Conservation (phyloP, 345 rosid genomes). For the Eucalyptus pauciflora region DNA sequence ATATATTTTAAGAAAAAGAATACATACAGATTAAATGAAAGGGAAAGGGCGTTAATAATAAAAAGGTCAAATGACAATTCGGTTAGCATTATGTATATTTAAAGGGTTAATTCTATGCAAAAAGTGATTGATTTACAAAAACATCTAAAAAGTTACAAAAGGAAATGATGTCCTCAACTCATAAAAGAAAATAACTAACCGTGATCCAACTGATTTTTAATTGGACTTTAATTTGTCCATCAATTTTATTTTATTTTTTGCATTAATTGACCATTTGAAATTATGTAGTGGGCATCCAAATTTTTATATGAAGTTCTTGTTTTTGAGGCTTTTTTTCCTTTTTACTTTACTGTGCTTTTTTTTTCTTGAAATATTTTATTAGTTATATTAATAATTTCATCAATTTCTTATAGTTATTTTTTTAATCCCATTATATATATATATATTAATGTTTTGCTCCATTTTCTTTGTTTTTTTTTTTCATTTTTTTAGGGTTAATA, state of each 20-base stretch:
- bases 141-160: neutral
- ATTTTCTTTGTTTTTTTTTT: neutral
- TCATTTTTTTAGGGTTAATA: neutral
- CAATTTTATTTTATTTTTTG: neutral
- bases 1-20: neutral
- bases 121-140: neutral
- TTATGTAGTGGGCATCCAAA: neutral
- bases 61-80: neutral
- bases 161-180: neutral
- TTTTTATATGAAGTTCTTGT: neutral
- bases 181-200: neutral
- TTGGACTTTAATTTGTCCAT: neutral
- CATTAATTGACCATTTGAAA: neutral
- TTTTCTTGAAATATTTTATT: neutral
- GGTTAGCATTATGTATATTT: neutral
- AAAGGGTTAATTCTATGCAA: neutral
- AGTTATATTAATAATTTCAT: neutral
- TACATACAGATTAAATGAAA: neutral
- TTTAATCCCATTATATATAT: neutral
- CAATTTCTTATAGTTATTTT: neutral
- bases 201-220: neutral
- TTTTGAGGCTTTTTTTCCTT: neutral
- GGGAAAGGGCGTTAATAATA: neutral
- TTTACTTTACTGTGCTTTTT: neutral
- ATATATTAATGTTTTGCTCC: neutral